A percentile compares a stretch with the other conserved stretches of the same genome.
Evolutionary conservation across 2,329 filamentous ascomycete genomes (phyloP).

Genomic region (Myriosclerotinia scirpicola): DNA sequence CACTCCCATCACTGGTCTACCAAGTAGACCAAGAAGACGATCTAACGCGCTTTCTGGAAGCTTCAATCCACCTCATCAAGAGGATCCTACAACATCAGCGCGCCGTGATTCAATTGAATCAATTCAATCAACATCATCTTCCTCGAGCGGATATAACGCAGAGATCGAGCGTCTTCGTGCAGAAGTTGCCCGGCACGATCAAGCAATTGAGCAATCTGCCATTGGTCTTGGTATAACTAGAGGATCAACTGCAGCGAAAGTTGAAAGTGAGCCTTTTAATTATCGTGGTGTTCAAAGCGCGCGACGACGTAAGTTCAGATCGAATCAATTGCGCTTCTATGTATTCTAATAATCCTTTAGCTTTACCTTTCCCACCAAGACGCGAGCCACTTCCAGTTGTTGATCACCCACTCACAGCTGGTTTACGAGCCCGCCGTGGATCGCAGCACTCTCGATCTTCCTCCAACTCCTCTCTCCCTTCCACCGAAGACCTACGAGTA

Average conservation of each 20-base stretch:
- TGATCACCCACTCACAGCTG: not conserved
- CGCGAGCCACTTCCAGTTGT: slow-evolving; percentile 8
- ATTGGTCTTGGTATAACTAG: slow-evolving; percentile 6
- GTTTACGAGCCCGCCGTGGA: slow-evolving; percentile 2
- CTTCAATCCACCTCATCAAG: too few species aligned
- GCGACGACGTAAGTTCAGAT: slow-evolving; percentile 14
- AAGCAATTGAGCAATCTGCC: not conserved
- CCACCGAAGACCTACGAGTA: not conserved
- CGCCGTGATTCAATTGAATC: slow-evolving; percentile 8
- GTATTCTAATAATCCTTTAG: slow-evolving; percentile 5
- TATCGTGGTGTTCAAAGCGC: slow-evolving; percentile 15
- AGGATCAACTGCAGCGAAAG: not conserved
- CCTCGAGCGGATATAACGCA: not conserved
- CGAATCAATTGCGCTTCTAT: slow-evolving; percentile 4
- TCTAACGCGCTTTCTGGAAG: too few species aligned
- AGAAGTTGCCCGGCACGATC: slow-evolving; percentile 3
- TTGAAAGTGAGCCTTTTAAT: slow-evolving; percentile 6
- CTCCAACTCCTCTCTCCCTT: slow-evolving; percentile 1
- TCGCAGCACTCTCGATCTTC: slow-evolving; percentile 9
- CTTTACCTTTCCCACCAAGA: slow-evolving; percentile 1
- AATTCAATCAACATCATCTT: not conserved
- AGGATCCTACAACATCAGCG: not conserved
- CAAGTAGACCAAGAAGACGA: not conserved
- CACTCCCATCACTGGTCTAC: not conserved
- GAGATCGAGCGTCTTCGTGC: slow-evolving; percentile 4